phyloP scores from a whole-genome alignment of 768 basidiomycete species.

The Fomitopsis pulvina region DNA sequence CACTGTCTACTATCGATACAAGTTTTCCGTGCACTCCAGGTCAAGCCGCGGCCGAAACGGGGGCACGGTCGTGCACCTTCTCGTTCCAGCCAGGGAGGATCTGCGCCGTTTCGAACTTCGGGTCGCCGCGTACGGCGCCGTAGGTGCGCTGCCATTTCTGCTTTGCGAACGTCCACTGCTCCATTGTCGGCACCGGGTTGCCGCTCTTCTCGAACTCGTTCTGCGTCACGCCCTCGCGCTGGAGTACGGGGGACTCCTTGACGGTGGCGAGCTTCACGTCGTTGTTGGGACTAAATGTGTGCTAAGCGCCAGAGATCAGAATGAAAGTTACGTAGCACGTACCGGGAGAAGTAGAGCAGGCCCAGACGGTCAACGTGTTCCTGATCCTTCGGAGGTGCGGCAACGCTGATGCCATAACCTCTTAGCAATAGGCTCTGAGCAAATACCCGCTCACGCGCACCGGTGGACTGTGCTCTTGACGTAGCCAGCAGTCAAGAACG shows the following conservation, averaged over 20 bases:
- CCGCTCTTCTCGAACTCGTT: conserved; percentile 40
- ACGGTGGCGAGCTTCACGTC: conserved; percentile 37
- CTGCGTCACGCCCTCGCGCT: conserved; percentile 35
- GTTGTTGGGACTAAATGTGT: conserved; percentile 36
- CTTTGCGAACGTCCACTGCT: conserved; percentile 44
- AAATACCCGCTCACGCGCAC: conserved; percentile 12
- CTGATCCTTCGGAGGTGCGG: conserved; percentile 46
- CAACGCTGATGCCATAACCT: conserved; percentile 28
- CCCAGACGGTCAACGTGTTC: conserved; percentile 46
- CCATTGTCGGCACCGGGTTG: conserved; percentile 39
- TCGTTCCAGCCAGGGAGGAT: conserved; percentile 42
- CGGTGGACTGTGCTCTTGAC: conserved; percentile 39
- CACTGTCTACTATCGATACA: no score
- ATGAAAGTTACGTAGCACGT: conserved; percentile 1
- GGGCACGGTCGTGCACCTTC: conserved; percentile 25
- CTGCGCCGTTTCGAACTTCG: conserved; percentile 28
- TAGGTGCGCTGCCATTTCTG: conserved; percentile 46
- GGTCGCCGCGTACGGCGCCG: conserved; percentile 22
- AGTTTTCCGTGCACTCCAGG: no score
- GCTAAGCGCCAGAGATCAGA: neutral
- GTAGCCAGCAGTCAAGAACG: conserved; percentile 42
- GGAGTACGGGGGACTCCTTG: conserved; percentile 36
- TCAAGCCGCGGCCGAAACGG: conserved; percentile 6
- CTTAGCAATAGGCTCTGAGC: neutral
- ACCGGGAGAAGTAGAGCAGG: conserved; percentile 43